These are phyloP conservation scores for Cryptococcus wingfieldii DNA, from an alignment of 1,284 basidiomycete species.

Conservation along the genomic window DNA sequence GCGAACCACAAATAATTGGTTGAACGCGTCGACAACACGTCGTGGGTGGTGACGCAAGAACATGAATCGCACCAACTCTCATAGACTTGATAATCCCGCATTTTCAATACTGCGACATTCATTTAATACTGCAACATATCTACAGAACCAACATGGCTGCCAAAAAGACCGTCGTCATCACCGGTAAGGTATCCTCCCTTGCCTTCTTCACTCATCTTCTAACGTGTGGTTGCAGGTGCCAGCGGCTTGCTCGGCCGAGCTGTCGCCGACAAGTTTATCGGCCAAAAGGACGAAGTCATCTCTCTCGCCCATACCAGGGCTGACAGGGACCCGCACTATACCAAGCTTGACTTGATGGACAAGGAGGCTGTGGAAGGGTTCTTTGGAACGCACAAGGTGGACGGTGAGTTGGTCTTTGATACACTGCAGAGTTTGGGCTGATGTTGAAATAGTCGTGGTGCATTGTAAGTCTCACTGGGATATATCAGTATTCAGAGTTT, in stretches of 20 bases:
- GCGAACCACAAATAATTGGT: neutral
- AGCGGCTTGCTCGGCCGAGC: constrained; percentile 54
- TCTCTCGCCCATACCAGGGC: constrained; percentile 50
- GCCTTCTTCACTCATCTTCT: no score
- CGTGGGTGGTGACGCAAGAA: no score
- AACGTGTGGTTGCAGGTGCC: constrained; percentile 48
- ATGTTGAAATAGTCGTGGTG: constrained; percentile 2
- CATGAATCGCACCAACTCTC: no score
- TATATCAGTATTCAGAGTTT: neutral
- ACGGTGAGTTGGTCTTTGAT: constrained; percentile 27
- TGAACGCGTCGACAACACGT: neutral
- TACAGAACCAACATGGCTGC: neutral
- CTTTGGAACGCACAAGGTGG: constrained; percentile 42
- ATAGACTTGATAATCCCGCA: no score
- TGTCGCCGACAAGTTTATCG: constrained; percentile 35
- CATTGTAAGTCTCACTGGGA: neutral
- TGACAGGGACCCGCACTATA: constrained; percentile 28
- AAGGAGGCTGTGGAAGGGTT: constrained; percentile 43
- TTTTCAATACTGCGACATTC: neutral
- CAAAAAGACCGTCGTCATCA: constrained; percentile 8
- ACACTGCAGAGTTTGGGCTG: constrained; percentile 44
- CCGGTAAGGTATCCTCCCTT: neutral
- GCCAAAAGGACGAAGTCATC: constrained; percentile 41
- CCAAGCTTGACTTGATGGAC: constrained; percentile 52
- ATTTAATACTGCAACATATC: neutral